These are phyloP conservation scores for Pichia cabralensis DNA, from an alignment of 805 yeast species.

Conservation along the genomic window DNA sequence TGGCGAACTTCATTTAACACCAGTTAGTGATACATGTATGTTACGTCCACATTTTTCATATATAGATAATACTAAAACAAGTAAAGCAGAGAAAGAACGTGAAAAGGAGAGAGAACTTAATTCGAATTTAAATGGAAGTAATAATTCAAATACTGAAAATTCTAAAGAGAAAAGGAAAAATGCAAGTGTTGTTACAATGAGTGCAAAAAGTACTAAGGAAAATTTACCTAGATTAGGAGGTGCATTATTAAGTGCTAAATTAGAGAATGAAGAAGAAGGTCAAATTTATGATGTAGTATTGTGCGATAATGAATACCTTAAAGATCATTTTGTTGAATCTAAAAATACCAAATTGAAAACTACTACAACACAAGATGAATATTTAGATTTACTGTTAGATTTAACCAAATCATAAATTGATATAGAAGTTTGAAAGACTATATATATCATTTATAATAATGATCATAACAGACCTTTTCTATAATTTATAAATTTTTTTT, in stretches of 20 bases:
- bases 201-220: conserved; percentile 54
- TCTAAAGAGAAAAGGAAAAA: conserved; percentile 33
- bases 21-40: conserved; percentile 62
- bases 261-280: conserved; percentile 51
- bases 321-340: conserved; percentile 6
- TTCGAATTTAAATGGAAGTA: conserved; percentile 23
- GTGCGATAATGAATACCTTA: conserved; percentile 5
- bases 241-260: conserved; percentile 55
- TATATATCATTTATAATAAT: too few relatives aligned
- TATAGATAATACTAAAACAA: conserved; percentile 42
- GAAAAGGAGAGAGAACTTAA: conserved; percentile 28
- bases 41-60: conserved; percentile 75
- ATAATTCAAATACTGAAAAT: conserved; percentile 19
- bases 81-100: conserved; percentile 33
- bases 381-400: conserved; percentile 21
- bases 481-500: too few relatives aligned
- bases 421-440: too few relatives aligned
- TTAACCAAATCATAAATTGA: conserved; percentile 17
- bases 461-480: too few relatives aligned
- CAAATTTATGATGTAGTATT: conserved; percentile 13
- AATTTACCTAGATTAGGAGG: conserved; percentile 55
- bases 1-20: conserved; percentile 45
- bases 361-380: conserved; percentile 22
- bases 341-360: conserved; percentile 13
- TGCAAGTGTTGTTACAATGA: conserved; percentile 65